Evolutionary conservation across 176 grass and related monocot genomes (phyloP).

Genomic region (Eleusine coracana): DNA sequence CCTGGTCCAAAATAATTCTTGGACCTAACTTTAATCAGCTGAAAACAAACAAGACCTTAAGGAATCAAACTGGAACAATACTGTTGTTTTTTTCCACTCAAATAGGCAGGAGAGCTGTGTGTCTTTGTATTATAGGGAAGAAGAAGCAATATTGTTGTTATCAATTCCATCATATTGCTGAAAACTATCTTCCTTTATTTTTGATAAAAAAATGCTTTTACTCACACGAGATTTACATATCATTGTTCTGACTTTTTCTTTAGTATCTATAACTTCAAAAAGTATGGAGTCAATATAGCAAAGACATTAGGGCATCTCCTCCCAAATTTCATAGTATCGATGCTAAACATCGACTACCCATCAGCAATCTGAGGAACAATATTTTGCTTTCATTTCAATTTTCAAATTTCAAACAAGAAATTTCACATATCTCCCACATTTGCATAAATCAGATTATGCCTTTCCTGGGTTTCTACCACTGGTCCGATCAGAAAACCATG

Average conservation of each 20-base stretch:
- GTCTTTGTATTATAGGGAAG: no score
- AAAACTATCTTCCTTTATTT: neutral
- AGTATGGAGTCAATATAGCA: neutral
- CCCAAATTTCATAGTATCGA: neutral
- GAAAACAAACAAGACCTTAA: no score
- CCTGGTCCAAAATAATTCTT: no score
- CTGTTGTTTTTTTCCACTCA: neutral
- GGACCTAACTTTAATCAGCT: no score
- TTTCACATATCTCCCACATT: neutral
- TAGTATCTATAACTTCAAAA: neutral
- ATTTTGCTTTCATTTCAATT: neutral
- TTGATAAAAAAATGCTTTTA: neutral
- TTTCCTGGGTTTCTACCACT: conserved; percentile 19
- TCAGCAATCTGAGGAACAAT: neutral
- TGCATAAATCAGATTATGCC: neutral
- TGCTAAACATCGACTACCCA: neutral
- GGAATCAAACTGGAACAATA: neutral
- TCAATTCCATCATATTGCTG: neutral
- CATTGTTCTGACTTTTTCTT: neutral
- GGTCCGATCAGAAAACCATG: conserved; percentile 38
- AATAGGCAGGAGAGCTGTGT: no score
- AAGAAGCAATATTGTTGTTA: neutral
- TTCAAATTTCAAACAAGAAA: neutral
- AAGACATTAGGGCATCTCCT: neutral
- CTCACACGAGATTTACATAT: neutral